Conservation (phyloP, 345 rosid genomes). For the Arabis hirsuta region DNA sequence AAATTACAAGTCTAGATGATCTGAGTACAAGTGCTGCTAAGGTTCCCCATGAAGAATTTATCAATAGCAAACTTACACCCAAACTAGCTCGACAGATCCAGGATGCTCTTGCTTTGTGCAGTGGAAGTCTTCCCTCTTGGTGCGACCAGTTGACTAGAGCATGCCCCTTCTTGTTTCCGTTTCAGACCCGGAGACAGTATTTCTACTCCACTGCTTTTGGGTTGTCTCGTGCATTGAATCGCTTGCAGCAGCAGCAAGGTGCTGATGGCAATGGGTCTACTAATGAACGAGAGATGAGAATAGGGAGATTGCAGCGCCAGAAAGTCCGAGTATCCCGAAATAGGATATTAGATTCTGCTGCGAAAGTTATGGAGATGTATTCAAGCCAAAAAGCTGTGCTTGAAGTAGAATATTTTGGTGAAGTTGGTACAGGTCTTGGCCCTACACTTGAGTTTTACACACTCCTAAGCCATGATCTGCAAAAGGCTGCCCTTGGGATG, state of each 20-base stretch:
- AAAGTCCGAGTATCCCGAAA: conserved; percentile 98
- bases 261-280: conserved; percentile 88
- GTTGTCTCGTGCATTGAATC: conserved; percentile 92
- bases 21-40: conserved; percentile 53
- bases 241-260: conserved; percentile 99
- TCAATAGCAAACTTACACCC: conserved; percentile 93
- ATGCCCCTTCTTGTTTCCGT: conserved; percentile 97
- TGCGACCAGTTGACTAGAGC: conserved; percentile 96
- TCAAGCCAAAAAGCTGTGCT: conserved; percentile 98
- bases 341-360: conserved; percentile 98
- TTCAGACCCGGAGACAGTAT: conserved; percentile 94
- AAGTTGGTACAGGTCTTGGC: conserved; percentile 99
- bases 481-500: conserved; percentile 83
- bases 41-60: conserved; percentile 81
- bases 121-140: conserved; percentile 99
- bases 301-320: conserved; percentile 97
- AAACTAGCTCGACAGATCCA: conserved; percentile 97
- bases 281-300: conserved; percentile 89
- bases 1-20: conserved; percentile 56
- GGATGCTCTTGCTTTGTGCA: conserved; percentile 97
- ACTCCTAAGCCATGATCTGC: conserved; percentile 91
- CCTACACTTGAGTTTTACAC: conserved; percentile 99
- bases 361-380: conserved; percentile 99
- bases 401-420: conserved; percentile 99
- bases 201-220: conserved; percentile 99